Evolutionary conservation across 129 eudicot species (phyloP), one percentile per base, ranked within the genome.

Genomic region (Sambucus nigra): DNA sequence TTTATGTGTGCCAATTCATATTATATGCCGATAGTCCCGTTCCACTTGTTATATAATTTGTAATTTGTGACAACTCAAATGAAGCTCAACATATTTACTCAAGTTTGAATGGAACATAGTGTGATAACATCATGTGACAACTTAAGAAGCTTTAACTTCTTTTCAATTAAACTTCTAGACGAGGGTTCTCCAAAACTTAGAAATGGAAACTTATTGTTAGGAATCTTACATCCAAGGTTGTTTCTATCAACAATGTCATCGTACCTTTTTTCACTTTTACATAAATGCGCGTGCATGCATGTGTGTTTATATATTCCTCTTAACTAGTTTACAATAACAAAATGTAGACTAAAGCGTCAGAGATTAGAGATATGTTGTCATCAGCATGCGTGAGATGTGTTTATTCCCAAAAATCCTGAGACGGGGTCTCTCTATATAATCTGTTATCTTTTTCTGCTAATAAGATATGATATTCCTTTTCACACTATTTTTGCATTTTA

Each of bases 201-300:
- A 91, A 82, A 68, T 91, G 99, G 99, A 91, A 91, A 70, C 80
- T 91, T 23, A 91, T 91, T 47, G 67, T 86, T 56, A 72, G 95
- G 38, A 91, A 91, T 75, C 89, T 91, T 68, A 95, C 99, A 20
- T 91, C 82, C 57, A 73, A 77, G 99, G 99, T 86, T 56, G 47
- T 14, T 13, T n/a, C 48, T 38, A 17, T 56, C 26, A 35, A 31
- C 22, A 45, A 3, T 72, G 47, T 15, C 26, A 42, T n/a, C 25
- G n/a, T 14, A 21, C 8, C 38, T 51, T 55, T 63, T 6, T 59
- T 39, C 10, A 17, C 48, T 25, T 51, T 63, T 27, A 63, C 12
- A 38, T 53, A 6, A n/a, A n/a, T 24, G 31, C 4, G n/a, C n/a
- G 24, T 26, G 17, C 33, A 21, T 47, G 48, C 13, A 42, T 27